phyloP scores from a whole-genome alignment of 805 yeast species.

The Saccharomycopsis sp. region DNA sequence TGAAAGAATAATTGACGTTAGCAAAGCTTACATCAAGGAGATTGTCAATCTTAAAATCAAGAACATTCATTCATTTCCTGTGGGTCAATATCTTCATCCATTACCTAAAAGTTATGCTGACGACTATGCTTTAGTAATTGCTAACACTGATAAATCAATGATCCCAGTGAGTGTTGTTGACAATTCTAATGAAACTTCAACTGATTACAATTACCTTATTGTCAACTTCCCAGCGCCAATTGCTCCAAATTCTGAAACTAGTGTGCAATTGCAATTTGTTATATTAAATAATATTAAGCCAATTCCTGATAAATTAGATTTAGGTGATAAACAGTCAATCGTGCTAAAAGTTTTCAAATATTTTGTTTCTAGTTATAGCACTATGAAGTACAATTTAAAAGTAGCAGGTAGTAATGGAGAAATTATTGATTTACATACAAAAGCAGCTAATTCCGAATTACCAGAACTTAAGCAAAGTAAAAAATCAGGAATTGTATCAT shows the following conservation, averaged over 20 bases:
- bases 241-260: slow-evolving; percentile 49
- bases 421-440: slow-evolving; percentile 39
- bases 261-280: slow-evolving; percentile 43
- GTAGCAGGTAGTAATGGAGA: slow-evolving; percentile 37
- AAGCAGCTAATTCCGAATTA: slow-evolving; percentile 10
- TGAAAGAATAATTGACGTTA: slow-evolving; percentile 54
- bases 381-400: slow-evolving; percentile 39
- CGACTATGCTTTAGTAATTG: slow-evolving; percentile 26
- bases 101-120: slow-evolving; percentile 42
- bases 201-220: slow-evolving; percentile 35
- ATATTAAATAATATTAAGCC: slow-evolving; percentile 46
- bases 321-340: slow-evolving; percentile 57
- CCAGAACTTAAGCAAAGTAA: slow-evolving; percentile 6
- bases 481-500: background rate
- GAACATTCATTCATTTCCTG: slow-evolving; percentile 53
- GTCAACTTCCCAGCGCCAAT: slow-evolving; percentile 57
- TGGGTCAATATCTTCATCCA: slow-evolving; percentile 48
- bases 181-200: slow-evolving; percentile 12
- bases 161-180: slow-evolving; percentile 16
- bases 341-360: slow-evolving; percentile 46
- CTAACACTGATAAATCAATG: background rate
- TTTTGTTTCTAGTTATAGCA: slow-evolving; percentile 56
- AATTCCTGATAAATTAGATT: slow-evolving; percentile 52
- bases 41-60: slow-evolving; percentile 44
- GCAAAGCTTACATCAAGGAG: slow-evolving; percentile 61